A percentile compares a stretch with the other conserved stretches of the same genome.
Conservation (phyloP, 106 monocot species). For the Platanthera zijinensis region DNA sequence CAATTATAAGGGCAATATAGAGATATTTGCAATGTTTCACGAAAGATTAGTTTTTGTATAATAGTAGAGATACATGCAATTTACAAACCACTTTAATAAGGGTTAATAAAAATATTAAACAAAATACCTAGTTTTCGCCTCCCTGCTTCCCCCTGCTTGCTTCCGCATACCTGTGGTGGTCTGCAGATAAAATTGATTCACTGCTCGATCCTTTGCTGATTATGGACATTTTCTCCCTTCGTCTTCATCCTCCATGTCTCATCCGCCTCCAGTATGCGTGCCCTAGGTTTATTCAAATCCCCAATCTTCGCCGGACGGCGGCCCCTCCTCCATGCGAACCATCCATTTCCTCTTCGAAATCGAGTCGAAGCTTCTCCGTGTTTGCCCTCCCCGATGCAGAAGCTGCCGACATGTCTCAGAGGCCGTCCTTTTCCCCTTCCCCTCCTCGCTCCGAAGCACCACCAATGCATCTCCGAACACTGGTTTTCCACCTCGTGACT, state of each 20-base stretch:
- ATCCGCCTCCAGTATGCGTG: not conserved
- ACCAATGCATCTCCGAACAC: not conserved
- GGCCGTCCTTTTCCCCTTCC: not conserved
- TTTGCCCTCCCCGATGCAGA: not conserved
- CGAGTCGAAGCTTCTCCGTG: not conserved
- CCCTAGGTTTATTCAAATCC: not conserved
- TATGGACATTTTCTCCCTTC: not conserved
- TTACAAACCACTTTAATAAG: too few species aligned
- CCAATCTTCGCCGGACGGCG: not conserved
- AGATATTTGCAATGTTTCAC: too few species aligned
- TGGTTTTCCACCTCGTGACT: constrained; percentile 28
- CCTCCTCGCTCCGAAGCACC: not conserved
- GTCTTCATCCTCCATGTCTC: not conserved
- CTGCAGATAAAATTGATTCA: too few species aligned
- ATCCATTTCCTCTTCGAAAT: not conserved
- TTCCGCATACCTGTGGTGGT: too few species aligned
- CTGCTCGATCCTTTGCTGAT: too few species aligned
- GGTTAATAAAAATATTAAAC: too few species aligned
- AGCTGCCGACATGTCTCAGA: not conserved
- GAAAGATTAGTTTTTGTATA: too few species aligned
- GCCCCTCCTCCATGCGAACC: not conserved
- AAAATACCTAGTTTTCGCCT: too few species aligned
- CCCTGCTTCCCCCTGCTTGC: too few species aligned
- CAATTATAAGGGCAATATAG: too few species aligned
- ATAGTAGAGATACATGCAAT: too few species aligned